Base-by-base conservation (phyloP, 106 monocot species). In the Alisma plantagoaquatica region DNA sequence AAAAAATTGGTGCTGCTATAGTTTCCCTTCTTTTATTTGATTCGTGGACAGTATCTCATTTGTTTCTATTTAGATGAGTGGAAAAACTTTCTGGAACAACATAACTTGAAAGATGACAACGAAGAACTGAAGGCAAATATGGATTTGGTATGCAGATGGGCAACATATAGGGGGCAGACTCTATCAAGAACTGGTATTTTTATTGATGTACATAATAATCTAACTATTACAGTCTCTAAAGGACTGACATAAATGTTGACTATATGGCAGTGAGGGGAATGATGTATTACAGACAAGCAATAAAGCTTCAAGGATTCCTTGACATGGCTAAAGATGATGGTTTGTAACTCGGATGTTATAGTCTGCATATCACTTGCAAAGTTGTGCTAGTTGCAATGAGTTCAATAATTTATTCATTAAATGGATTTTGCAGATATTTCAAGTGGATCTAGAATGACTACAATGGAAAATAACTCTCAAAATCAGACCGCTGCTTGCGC, bases 281-380 rank as follows among this genome's bases (percentile, higher is more conserved):
- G 93, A 93, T 93, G 93, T 93, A 93, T 58, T 93, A 93, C 21
- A 79, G 83, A 41, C 45, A 57, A 38, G 93, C 87, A 21, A 69
- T 93, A 69, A 64, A 83, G 41, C 60, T 83, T 27, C 93, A 93
- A 57, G 74, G 74, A 21, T 64, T 75, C 44, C 64, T 87, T 31
- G 93, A 93, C 69, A 82, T 71, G 71, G 70, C 57, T 46, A 65
- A 75, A 33, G 75, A 91, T 63, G 23, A 8, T 25, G 90, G 90
- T 91, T 43, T 68, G 75, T 74, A 46, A 53, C 33, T 59, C 56
- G 23, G 41, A 14, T n/a, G 38, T 56, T 30, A 47, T 23, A 52
- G 27, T 44, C 24, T 31, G 14, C 14, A 7, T 38, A 38, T 7
- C 14, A 15, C 29, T 18, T 21, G 15, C 3, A 10, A 29, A n/a